phyloP scores from a whole-genome alignment of 1,284 basidiomycete genomes.

The Schizophyllum amplum region DNA sequence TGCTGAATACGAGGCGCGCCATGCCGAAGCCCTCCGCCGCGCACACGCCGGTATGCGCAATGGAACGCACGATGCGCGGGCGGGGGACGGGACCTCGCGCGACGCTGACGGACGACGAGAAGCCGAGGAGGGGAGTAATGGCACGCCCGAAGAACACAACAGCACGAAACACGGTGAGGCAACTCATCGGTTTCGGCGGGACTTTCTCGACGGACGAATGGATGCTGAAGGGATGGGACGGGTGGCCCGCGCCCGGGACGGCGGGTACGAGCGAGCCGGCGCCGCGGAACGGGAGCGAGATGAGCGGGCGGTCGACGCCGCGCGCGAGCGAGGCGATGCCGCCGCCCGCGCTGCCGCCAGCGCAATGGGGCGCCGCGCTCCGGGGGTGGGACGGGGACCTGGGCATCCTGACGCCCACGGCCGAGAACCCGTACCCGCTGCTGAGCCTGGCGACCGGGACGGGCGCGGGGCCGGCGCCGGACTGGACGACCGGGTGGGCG shows the following conservation, averaged over 20 bases:
- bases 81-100: no score
- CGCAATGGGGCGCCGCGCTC: background rate
- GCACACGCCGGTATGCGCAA: conserved; percentile 67
- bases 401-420: background rate
- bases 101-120: background rate
- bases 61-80: conserved; percentile 3
- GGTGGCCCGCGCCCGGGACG: background rate
- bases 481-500: background rate
- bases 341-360: no score
- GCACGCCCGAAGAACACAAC: background rate
- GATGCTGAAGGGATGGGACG: background rate
- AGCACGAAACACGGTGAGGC: background rate
- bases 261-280: background rate
- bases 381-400: background rate
- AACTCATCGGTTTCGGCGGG: background rate
- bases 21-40: conserved; percentile 72
- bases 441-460: background rate
- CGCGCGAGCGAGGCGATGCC: background rate
- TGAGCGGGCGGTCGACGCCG: background rate
- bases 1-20: conserved; percentile 79
- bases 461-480: no score
- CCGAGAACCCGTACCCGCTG: background rate
- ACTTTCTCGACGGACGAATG: background rate
- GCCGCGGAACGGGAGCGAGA: background rate
- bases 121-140: background rate